A percentile compares a stretch with the other conserved stretches of the same genome.
Conservation (phyloP, 1,284 basidiomycete genomes). For the Inonotus hispidus region DNA sequence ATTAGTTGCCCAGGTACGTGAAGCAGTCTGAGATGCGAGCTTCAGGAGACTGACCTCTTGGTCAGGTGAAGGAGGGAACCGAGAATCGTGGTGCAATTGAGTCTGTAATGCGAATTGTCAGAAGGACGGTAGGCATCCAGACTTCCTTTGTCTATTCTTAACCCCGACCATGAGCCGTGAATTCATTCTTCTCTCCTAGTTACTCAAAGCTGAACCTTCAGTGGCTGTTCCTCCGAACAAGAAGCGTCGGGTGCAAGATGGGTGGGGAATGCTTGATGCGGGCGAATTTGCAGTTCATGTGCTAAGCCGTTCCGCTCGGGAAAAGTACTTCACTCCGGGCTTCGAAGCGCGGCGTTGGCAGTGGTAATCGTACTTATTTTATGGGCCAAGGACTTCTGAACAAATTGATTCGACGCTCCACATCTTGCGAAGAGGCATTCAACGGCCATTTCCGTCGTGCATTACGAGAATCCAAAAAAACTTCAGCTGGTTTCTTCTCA, state of each 20-base stretch:
- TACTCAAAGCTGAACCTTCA: constrained; percentile 48
- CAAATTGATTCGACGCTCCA: constrained; percentile 4
- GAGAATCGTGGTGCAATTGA: constrained; percentile 71
- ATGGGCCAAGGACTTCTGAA: background rate
- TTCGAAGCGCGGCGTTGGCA: constrained; percentile 31
- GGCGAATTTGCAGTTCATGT: constrained; percentile 74
- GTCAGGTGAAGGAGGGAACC: constrained; percentile 75
- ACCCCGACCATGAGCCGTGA: background rate
- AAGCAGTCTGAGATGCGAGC: background rate
- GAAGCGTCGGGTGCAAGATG: constrained; percentile 51
- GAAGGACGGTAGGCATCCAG: constrained; percentile 50
- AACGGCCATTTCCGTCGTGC: constrained; percentile 5
- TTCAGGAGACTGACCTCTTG: background rate
- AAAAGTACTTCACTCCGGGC: constrained; percentile 51
- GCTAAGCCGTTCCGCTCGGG: constrained; percentile 52
- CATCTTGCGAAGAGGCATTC: background rate
- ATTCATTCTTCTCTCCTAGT: constrained; percentile 30
- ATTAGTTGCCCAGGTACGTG: constrained; percentile 58
- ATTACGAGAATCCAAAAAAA: background rate
- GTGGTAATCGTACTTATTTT: constrained; percentile 20
- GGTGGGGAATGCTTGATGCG: constrained; percentile 79
- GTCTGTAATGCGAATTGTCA: constrained; percentile 57
- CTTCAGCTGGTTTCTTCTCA: constrained; percentile 9
- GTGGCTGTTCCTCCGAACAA: constrained; percentile 55
- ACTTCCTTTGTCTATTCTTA: constrained; percentile 12